Base-by-base conservation (phyloP, 1,284 basidiomycete species). In the Cutaneotrichosporon sp. region DNA sequence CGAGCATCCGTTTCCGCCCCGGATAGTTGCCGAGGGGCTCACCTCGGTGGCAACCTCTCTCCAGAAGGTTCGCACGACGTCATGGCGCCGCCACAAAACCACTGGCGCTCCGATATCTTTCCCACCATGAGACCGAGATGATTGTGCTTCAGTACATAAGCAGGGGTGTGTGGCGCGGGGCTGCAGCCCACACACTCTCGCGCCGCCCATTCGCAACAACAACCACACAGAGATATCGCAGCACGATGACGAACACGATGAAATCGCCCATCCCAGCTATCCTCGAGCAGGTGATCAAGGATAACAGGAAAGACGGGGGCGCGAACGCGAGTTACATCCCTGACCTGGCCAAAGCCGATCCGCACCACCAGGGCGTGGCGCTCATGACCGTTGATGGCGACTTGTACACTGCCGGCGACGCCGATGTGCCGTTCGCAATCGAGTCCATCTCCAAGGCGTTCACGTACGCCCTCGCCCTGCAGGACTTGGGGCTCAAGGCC, bases 401-500 rank as follows among this genome's bases (percentile, higher is more conserved):
- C 23, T 33, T 51, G 21, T 56, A 56, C 40, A 30, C 38, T 7
- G 38, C 55, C 0, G 55, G 55, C 46, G 55, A 56, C 39, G 42
- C 39, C 33, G 51, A 56, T 12, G 23, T 56, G 34, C 42, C 40
- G 46, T 56, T 56, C 33, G 20, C 43, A 10, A 56, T 56, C 55
- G 42, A 56, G 51, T 49, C 47, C 39, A 56, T 56, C 44, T 46
- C 43, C 47, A 56, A 56, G 51, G 55, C 55, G 18, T 56, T 56
- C 14, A 51, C 52, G 15, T 56, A 56, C 34, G 55, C 55, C 1
- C 51, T 56, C 26, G 51, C 51, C 9, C 44, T 56, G 17, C 47
- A 56, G 39, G 46, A 56, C 22, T 38, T 44, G 38, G 55, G 55
- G 1, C 4, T 52, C 22, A 41, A 49, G n/a, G 17, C 23, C 14